Conservation (phyloP, 345 rosid species). For the Eucalyptus caleyi region DNA sequence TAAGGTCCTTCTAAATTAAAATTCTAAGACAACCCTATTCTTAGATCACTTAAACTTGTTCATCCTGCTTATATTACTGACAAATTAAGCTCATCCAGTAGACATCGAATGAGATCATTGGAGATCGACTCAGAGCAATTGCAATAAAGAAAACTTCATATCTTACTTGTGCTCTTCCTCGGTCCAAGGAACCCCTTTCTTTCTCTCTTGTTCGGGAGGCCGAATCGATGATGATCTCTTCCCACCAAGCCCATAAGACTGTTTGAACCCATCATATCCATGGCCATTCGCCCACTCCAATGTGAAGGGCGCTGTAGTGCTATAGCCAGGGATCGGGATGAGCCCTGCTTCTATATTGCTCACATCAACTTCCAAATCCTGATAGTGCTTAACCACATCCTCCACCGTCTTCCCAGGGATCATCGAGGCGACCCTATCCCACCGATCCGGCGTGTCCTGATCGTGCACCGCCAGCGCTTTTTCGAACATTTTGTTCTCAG, state of each 20-base stretch:
- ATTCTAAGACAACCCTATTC: neutral
- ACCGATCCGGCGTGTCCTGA: slow-evolving; percentile 54
- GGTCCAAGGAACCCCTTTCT: slow-evolving; percentile 98
- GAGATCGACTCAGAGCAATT: neutral
- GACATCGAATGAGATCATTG: neutral
- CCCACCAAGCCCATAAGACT: slow-evolving; percentile 34
- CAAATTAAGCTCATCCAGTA: neutral
- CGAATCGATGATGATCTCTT: slow-evolving; percentile 51
- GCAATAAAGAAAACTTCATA: neutral
- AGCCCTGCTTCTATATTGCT: slow-evolving; percentile 57
- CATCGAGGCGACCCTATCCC: slow-evolving; percentile 46
- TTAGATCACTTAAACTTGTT: neutral
- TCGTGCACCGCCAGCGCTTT: slow-evolving; percentile 67
- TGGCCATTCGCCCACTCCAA: slow-evolving; percentile 36
- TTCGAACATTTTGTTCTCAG: slow-evolving; percentile 82
- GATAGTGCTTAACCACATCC: slow-evolving; percentile 53
- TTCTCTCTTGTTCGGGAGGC: slow-evolving; percentile 73
- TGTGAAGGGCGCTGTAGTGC: slow-evolving; percentile 32
- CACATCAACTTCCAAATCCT: slow-evolving; percentile 56
- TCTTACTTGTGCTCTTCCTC: slow-evolving; percentile 94
- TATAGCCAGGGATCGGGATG: slow-evolving; percentile 49
- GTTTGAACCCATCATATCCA: slow-evolving; percentile 36
- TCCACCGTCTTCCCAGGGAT: slow-evolving; percentile 60
- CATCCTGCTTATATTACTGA: neutral
- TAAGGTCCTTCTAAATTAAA: neutral